Conservation (phyloP, 805 yeast species). For the Vanderwaltozyma tropicalis region DNA sequence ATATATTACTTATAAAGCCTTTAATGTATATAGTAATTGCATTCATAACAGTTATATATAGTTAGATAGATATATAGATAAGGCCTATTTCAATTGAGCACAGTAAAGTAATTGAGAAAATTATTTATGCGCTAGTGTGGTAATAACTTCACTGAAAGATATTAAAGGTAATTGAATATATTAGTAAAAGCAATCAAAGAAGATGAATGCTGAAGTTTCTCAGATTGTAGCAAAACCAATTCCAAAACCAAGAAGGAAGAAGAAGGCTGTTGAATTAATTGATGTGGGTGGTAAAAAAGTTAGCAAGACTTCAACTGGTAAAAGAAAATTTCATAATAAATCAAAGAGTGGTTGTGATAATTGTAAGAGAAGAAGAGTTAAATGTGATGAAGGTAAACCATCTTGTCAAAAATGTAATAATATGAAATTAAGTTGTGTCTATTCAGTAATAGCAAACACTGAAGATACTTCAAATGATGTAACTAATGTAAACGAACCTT, state of each 20-base stretch:
- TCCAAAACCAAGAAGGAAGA: slow-evolving; percentile 9
- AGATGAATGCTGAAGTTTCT: not conserved
- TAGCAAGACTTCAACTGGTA: slow-evolving; percentile 44
- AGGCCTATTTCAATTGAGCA: no score
- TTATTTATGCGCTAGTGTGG: no score
- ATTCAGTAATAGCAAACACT: slow-evolving; percentile 20
- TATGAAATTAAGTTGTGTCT: slow-evolving; percentile 70
- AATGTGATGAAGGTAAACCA: slow-evolving; percentile 85
- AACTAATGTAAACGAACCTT: not conserved
- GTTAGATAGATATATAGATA: no score
- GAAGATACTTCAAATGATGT: not conserved
- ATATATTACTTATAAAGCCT: no score
- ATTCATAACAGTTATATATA: no score
- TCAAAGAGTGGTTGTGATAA: slow-evolving; percentile 83
- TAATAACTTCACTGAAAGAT: no score
- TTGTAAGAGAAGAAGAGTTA: slow-evolving; percentile 81
- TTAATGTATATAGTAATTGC: no score
- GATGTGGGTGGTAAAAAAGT: slow-evolving; percentile 33
- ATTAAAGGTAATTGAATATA: not conserved
- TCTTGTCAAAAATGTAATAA: slow-evolving; percentile 68
- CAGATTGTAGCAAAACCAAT: not conserved
- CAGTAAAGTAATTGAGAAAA: no score
- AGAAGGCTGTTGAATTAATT: slow-evolving; percentile 25
- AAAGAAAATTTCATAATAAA: slow-evolving; percentile 81
- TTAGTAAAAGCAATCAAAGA: not conserved